phyloP scores from a whole-genome alignment of 164 flowering plant genomes.

The Chloranthus sessilifolius region DNA sequence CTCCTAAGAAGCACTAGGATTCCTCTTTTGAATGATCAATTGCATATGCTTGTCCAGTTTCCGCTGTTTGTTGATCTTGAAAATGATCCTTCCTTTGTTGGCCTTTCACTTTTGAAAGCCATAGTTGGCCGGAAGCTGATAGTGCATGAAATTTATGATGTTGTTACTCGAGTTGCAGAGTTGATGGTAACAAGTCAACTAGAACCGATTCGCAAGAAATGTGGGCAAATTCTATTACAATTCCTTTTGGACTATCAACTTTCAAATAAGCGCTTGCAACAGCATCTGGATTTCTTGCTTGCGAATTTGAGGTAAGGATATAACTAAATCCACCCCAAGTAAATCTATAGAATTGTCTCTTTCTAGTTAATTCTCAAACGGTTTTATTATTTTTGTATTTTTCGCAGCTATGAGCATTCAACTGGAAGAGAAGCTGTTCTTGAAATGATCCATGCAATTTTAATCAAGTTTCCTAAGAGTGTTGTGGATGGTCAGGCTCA shows the following conservation, averaged over 20 bases:
- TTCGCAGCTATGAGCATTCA: slow-evolving; percentile 74
- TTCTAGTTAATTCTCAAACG: slow-evolving; percentile 1
- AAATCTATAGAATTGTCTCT: neutral
- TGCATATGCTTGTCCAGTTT: slow-evolving; percentile 66
- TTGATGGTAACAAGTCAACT: slow-evolving; percentile 82
- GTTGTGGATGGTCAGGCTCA: slow-evolving; percentile 46
- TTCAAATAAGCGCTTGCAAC: slow-evolving; percentile 61
- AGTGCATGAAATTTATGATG: slow-evolving; percentile 85
- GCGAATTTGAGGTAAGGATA: slow-evolving; percentile 51
- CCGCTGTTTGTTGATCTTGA: slow-evolving; percentile 86
- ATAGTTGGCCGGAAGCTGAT: slow-evolving; percentile 64
- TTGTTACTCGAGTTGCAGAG: slow-evolving; percentile 52
- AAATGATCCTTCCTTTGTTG: slow-evolving; percentile 60
- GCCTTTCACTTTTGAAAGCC: slow-evolving; percentile 77
- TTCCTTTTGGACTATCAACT: slow-evolving; percentile 75
- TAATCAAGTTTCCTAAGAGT: slow-evolving; percentile 52
- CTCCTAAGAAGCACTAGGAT: slow-evolving; percentile 56
- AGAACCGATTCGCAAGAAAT: slow-evolving; percentile 65
- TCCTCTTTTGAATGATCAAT: slow-evolving; percentile 65
- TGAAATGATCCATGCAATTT: slow-evolving; percentile 81
- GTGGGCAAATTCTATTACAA: slow-evolving; percentile 72
- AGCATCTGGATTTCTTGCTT: slow-evolving; percentile 72
- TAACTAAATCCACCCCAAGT: neutral
- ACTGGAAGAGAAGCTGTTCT: slow-evolving; percentile 88
- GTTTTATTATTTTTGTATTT: slow-evolving; percentile 9